Base-by-base conservation (phyloP, 2,329 filamentous ascomycete species). In the Pseudogymnoascus sp. region DNA sequence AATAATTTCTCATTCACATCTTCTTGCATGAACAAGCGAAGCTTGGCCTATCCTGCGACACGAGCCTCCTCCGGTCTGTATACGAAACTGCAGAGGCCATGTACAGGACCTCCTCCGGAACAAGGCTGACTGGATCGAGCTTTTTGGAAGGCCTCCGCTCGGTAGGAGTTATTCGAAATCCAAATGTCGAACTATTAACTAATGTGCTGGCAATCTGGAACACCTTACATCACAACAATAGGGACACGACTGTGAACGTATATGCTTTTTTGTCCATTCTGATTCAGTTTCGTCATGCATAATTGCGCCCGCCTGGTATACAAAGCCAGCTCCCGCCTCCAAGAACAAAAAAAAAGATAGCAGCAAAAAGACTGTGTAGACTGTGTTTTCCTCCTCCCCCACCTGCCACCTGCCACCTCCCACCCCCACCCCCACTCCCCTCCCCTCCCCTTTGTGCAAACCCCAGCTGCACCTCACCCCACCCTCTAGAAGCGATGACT, bases 401-500 rank as follows among this genome's bases (percentile, higher is more conserved):
- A 47, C 21, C 16, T n/a, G 4, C 21, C 42, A 47, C 21, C 16
- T n/a, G 4, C 21, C 42, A 47, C 21, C 16, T n/a, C 10, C 21
- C 42, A 47, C 21, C 16, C 11, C 3, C 35, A 38, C 14, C 16
- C 5, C 6, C 40, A 5, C 18, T 1, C 18, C 18, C 4, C 21
- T n/a, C 40, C 16, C 3, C 8, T 11, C 7, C 16, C 8, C 3
- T 11, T 16, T 14, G 7, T 21, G 21, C 21, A 47, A 21, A 18
- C 3, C 21, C 12, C 40, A 44, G 4, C 4, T 18, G 1, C 8
- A 2, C 40, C 18, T 12, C 40, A 21, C 8, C 11, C 40, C 50
- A 8, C 11, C 18, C 23, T 50, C 65, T 68, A 74, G 56, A 73
- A 74, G 28, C 72, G 64, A 65, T 74, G 71, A 37, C 69, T 71